A percentile compares a stretch with the other conserved stretches of the same genome.
phyloP scores from a whole-genome alignment of 2,329 filamentous ascomycete species.

The Aureobasidium sp. region DNA sequence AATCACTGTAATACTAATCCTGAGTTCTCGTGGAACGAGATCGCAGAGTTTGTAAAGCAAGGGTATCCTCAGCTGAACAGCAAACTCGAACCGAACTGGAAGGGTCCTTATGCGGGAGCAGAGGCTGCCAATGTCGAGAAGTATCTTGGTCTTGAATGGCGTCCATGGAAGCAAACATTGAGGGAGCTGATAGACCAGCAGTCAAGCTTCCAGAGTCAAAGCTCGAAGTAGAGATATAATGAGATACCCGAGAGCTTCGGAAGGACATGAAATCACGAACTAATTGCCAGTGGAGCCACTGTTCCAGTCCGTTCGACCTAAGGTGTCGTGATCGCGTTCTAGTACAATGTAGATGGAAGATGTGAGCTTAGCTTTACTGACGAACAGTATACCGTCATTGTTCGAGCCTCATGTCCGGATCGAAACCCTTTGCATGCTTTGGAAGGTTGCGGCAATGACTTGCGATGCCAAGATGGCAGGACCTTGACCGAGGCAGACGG shows the following conservation, averaged over 20 bases:
- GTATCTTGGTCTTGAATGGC: slow-evolving; percentile 5
- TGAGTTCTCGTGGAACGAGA: slow-evolving; percentile 25
- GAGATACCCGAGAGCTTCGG: no score
- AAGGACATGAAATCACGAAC: no score
- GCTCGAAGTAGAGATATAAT: background rate
- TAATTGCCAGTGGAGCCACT: no score
- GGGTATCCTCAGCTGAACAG: slow-evolving; percentile 26
- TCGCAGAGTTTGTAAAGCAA: slow-evolving; percentile 25
- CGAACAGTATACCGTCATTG: no score
- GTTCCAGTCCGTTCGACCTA: no score
- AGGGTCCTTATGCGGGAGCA: background rate
- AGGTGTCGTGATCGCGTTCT: no score
- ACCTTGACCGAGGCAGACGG: slow-evolving; percentile 13
- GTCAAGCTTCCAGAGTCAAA: background rate
- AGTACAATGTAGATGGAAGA: no score
- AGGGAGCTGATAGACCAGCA: slow-evolving; percentile 1
- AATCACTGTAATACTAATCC: slow-evolving; percentile 17
- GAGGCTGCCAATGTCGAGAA: background rate
- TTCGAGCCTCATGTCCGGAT: no score
- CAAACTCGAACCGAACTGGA: slow-evolving; percentile 19
- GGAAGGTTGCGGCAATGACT: slow-evolving; percentile 1
- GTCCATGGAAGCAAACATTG: background rate
- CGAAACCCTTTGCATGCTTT: slow-evolving; percentile 13
- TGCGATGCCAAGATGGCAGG: slow-evolving; percentile 10
- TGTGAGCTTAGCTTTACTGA: no score